Evolutionary conservation across 768 basidiomycete species (phyloP), one percentile per base, ranked within the genome.

Genomic region (Suillus sp.): DNA sequence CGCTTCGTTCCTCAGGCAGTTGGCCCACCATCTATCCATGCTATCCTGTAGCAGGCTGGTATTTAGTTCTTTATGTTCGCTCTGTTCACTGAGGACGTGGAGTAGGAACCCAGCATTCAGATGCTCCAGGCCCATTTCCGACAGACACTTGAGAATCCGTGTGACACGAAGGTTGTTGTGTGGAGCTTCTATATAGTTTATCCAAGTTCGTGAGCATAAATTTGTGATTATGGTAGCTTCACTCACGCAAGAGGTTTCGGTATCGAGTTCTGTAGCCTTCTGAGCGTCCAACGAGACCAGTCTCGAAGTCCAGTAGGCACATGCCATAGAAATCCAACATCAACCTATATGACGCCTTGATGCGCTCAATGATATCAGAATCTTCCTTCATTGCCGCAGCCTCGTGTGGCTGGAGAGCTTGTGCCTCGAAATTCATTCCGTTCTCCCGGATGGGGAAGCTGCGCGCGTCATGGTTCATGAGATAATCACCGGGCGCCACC

Each of bases 271-370:
- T 71, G 69, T 81, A 87, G 67, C 86, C 81, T 54, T 78, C 72
- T 20, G 78, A 76, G 43, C 90, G 86, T 35, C 79, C 80, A 18
- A 92, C 67, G 30, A 87, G 79, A 4, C 90, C 90, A 0, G 87
- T 85, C 45, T 85, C 81, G 30, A 75, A 67, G 40, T 82, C 83
- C 45, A 86, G 74, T 37, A 92, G 81, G 34, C 79, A 78, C 88
- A 92, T 90, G 27, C 90, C 91, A 70, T 90, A 92, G 76, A 92
- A 92, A 72, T 89, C 88, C 32, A 92, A 82, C 87, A 93, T 90
- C 67, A 92, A 81, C 65, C 74, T 77, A 72, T 91, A 92, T 22
- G 90, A 91, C 34, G 73, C 74, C 4, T 86, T 60, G 35, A 91
- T 68, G 43, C 88, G 84, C 62, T 75, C 65, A 55, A 86, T 73